A percentile compares a stretch with the other conserved stretches of the same genome.
Evolutionary conservation across 306 rosid genomes (phyloP).

Genomic region (Trichosanthes cucumerina): DNA sequence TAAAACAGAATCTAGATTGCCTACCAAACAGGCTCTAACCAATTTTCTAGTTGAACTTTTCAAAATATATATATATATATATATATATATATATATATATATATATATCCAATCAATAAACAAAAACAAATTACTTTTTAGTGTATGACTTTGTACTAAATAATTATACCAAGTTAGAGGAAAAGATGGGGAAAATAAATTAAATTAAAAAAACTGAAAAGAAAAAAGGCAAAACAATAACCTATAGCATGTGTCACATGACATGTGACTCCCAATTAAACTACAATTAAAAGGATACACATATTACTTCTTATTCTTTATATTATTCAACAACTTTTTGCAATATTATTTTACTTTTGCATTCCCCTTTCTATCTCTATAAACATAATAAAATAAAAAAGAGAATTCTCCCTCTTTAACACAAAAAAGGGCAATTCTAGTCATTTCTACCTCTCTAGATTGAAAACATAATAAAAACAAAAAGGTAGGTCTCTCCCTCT

Average conservation of each 20-base stretch:
- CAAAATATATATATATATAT: too few relatives aligned
- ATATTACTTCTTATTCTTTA: neutral
- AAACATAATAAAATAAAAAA: neutral
- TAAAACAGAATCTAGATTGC: too few relatives aligned
- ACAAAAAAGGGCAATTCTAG: too few relatives aligned
- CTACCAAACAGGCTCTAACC: too few relatives aligned
- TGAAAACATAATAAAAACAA: too few relatives aligned
- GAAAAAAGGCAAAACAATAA: neutral
- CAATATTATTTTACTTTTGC: too few relatives aligned
- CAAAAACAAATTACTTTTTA: neutral
- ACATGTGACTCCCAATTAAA: constrained; percentile 2
- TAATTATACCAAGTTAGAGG: neutral
- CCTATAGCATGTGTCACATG: neutral
- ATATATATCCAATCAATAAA: neutral
- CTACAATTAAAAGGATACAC: neutral
- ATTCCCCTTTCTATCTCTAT: neutral
- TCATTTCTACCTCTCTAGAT: too few relatives aligned
- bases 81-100: too few relatives aligned
- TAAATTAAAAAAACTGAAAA: neutral
- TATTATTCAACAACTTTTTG: neutral
- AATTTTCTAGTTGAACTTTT: neutral
- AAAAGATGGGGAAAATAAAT: neutral
- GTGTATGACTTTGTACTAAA: neutral
- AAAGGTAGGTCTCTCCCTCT: too few relatives aligned
- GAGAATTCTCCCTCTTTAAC: too few relatives aligned